These are phyloP conservation scores for Penicillium coffeae DNA, from an alignment of 495 filamentous ascomycete genomes.

Conservation along the genomic window DNA sequence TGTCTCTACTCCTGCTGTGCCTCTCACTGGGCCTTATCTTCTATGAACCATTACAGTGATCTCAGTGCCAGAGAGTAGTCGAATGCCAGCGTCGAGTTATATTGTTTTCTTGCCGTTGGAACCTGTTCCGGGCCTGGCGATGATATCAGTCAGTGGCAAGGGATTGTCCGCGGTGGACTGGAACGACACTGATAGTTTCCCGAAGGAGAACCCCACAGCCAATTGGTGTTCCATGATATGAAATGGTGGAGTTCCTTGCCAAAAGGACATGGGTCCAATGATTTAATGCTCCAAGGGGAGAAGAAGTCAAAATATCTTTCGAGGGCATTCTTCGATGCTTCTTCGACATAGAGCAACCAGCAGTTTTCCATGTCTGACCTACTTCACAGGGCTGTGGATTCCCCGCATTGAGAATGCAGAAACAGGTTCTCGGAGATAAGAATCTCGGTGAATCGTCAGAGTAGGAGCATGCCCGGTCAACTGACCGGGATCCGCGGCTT, in stretches of 20 bases:
- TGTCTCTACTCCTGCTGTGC: too few species aligned
- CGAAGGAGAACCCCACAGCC: constrained; percentile 13
- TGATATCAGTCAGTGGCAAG: constrained; percentile 22
- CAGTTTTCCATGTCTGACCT: too few species aligned
- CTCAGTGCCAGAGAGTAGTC: too few species aligned
- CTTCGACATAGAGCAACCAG: too few species aligned
- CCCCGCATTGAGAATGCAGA: too few species aligned
- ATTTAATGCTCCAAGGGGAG: constrained; percentile 4
- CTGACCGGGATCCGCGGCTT: constrained; percentile 1
- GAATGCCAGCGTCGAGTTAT: too few species aligned
- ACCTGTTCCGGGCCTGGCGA: not conserved
- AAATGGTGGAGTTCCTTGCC: constrained; percentile 18
- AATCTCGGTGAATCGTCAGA: too few species aligned
- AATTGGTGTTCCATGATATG: constrained; percentile 23
- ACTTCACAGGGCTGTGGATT: too few species aligned
- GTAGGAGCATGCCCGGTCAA: not conserved
- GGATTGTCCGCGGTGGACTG: constrained; percentile 20
- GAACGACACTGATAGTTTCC: constrained; percentile 13
- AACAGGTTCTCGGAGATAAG: constrained; percentile 7
- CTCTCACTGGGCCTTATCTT: too few species aligned
- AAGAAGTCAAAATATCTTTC: not conserved
- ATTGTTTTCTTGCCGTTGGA: too few species aligned
- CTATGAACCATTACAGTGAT: too few species aligned
- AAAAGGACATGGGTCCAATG: constrained; percentile 13
- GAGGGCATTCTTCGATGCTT: too few species aligned